These are phyloP conservation scores for Recurvomyces mirabilis DNA, from an alignment of 495 filamentous ascomycete species.

Conservation along the genomic window DNA sequence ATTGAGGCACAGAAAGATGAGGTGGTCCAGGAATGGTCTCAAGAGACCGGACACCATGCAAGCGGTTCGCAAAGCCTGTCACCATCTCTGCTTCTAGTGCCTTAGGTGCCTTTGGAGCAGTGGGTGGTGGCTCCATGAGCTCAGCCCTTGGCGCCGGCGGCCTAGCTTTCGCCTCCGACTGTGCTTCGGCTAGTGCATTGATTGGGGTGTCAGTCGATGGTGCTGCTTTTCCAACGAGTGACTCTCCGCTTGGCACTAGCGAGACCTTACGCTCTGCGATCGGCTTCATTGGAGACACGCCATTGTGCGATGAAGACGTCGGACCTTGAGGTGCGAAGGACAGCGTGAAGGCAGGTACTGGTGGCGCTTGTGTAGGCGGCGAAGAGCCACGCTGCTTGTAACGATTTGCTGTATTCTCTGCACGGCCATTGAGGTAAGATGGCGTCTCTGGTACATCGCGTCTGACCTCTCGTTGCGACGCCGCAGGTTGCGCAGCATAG, in stretches of 20 bases:
- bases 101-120: constrained; percentile 28
- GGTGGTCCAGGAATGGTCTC: too few species aligned
- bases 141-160: constrained; percentile 15
- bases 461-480: constrained; percentile 4
- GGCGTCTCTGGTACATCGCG: constrained; percentile 12
- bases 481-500: constrained; percentile 1
- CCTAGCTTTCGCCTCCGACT: background rate
- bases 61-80: background rate
- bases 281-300: too few species aligned
- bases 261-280: too few species aligned
- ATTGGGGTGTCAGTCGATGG: too few species aligned
- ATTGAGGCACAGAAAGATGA: too few species aligned
- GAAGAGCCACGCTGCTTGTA: constrained; percentile 18
- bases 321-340: constrained; percentile 17
- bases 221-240: background rate
- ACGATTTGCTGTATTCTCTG: constrained; percentile 14
- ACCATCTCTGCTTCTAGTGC: constrained; percentile 4
- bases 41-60: constrained; percentile 13
- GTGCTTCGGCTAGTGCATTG: background rate
- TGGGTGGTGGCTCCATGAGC: constrained; percentile 18
- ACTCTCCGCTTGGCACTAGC: background rate
- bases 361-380: constrained; percentile 67
- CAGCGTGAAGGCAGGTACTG: constrained; percentile 60
- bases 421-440: constrained; percentile 17
- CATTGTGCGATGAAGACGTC: too few species aligned